phyloP scores from a whole-genome alignment of 2,329 filamentous ascomycete genomes.

The Xylariaceae sp. region DNA sequence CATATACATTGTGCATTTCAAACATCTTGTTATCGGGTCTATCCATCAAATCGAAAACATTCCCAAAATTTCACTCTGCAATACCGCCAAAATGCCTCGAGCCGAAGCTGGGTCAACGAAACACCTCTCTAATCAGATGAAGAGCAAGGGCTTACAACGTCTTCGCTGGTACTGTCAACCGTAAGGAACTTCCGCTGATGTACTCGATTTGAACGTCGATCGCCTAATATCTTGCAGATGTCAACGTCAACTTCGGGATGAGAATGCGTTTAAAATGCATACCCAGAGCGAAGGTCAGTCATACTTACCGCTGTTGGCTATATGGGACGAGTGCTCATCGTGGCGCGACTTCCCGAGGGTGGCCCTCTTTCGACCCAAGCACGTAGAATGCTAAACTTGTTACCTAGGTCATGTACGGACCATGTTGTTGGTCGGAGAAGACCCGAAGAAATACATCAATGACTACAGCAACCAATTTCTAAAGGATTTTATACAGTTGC shows the following conservation, averaged over 20 bases:
- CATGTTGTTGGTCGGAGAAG: conserved; percentile 84
- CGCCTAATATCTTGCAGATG: conserved; percentile 53
- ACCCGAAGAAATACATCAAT: conserved; percentile 81
- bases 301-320: background rate
- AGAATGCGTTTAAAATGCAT: conserved; percentile 92
- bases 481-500: conserved; percentile 73
- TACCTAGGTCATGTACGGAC: conserved; percentile 60
- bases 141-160: conserved; percentile 75
- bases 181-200: background rate
- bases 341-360: background rate
- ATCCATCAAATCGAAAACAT: background rate
- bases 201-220: background rate
- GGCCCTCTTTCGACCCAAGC: background rate
- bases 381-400: background rate
- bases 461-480: conserved; percentile 82
- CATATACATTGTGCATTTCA: background rate
- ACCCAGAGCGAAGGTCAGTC: conserved; percentile 47
- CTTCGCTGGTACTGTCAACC: conserved; percentile 86
- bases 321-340: background rate
- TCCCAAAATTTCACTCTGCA: background rate
- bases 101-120: conserved; percentile 94
- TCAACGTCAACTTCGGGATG: conserved; percentile 75
- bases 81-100: conserved; percentile 71
- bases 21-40: background rate
- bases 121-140: conserved; percentile 87